phyloP scores from a whole-genome alignment of 2,329 filamentous ascomycete species.

The Colletotrichum liriopes region DNA sequence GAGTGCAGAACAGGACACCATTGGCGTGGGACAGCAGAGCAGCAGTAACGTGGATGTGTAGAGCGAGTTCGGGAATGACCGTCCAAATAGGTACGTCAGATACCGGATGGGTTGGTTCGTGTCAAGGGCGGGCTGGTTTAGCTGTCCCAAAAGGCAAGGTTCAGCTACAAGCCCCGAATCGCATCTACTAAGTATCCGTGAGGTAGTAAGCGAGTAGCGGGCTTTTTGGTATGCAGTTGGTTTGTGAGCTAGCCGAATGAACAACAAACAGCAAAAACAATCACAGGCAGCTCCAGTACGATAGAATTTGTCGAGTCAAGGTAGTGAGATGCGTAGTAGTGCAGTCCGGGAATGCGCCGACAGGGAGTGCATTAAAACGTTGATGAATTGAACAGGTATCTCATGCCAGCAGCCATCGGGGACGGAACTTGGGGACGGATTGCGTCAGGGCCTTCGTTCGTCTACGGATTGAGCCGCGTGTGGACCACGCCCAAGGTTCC shows the following conservation, averaged over 20 bases:
- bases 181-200: slow-evolving; percentile 5
- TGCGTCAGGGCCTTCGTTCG: slow-evolving; percentile 18
- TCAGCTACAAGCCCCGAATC: slow-evolving; percentile 17
- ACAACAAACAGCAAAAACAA: background rate
- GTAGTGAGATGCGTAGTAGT: background rate
- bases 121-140: slow-evolving; percentile 28
- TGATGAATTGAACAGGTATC: slow-evolving; percentile 37
- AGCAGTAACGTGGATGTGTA: slow-evolving; percentile 15
- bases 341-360: slow-evolving; percentile 13
- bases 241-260: slow-evolving; percentile 11
- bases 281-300: slow-evolving; percentile 4
- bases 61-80: background rate
- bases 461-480: slow-evolving; percentile 34
- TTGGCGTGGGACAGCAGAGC: slow-evolving; percentile 20
- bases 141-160: slow-evolving; percentile 21
- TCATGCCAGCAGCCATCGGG: background rate
- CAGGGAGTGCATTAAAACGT: slow-evolving; percentile 18
- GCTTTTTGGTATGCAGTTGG: slow-evolving; percentile 9
- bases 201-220: background rate
- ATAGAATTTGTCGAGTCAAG: background rate
- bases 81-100: slow-evolving; percentile 9
- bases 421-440: slow-evolving; percentile 4
- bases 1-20: slow-evolving; percentile 22
- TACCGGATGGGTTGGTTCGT: slow-evolving; percentile 5
- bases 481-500: slow-evolving; percentile 14